Conservation (phyloP, 176 grass and related monocot genomes). For the Aegilops sharonensis region DNA sequence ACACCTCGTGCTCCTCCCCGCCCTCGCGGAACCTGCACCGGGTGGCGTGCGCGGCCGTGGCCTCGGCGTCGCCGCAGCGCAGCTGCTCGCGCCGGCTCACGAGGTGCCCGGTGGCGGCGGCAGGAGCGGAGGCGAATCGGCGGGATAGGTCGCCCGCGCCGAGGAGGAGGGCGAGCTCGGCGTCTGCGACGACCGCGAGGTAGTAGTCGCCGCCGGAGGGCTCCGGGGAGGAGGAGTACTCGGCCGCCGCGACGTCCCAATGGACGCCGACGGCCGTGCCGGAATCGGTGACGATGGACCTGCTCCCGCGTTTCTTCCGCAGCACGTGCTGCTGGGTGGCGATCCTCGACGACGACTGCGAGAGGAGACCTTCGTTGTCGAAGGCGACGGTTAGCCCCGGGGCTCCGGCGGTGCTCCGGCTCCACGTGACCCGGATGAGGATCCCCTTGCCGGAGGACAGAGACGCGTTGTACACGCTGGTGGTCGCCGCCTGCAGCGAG, state of each 20-base stretch:
- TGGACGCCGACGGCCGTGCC: slow-evolving; percentile 51
- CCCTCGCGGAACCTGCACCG: slow-evolving; percentile 59
- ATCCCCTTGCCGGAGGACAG: slow-evolving; percentile 54
- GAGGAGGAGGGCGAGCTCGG: slow-evolving; percentile 62
- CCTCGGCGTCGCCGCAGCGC: slow-evolving; percentile 7
- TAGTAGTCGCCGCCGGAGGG: slow-evolving; percentile 54
- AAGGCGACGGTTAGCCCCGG: slow-evolving; percentile 44
- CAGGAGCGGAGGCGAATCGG: slow-evolving; percentile 26
- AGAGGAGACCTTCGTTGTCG: slow-evolving; percentile 37
- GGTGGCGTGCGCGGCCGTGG: slow-evolving; percentile 41
- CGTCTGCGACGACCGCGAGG: slow-evolving; percentile 58
- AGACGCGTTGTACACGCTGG: slow-evolving; percentile 50
- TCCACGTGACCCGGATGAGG: slow-evolving; percentile 59
- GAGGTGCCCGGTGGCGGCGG: slow-evolving; percentile 11
- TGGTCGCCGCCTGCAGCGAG: slow-evolving; percentile 49
- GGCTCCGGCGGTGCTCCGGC: slow-evolving; percentile 31
- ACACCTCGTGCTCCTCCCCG: slow-evolving; percentile 66
- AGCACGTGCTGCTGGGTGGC: slow-evolving; percentile 34
- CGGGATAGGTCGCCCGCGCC: slow-evolving; percentile 48
- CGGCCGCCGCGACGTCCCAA: slow-evolving; percentile 68
- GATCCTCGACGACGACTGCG: not conserved
- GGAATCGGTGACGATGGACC: slow-evolving; percentile 39
- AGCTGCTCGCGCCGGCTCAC: slow-evolving; percentile 64
- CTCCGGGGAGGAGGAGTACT: slow-evolving; percentile 45
- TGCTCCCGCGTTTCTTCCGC: slow-evolving; percentile 52